Conservation (phyloP, 116 monocot genomes). For the Zostera marina region DNA sequence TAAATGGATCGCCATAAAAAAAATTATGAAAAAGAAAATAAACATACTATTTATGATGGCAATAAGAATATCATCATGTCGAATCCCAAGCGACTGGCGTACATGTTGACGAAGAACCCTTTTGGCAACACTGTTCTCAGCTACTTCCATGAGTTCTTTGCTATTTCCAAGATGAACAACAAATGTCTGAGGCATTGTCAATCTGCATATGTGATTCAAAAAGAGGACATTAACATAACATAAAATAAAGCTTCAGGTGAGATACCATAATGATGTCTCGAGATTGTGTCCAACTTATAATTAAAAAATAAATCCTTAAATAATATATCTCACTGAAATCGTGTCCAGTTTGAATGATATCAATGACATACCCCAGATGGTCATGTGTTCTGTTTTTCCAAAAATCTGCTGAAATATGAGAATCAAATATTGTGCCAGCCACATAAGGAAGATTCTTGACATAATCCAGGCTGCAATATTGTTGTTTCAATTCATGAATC, state of each 20-base stretch:
- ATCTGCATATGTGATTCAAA: constrained; percentile 24
- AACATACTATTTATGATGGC: constrained; percentile 83
- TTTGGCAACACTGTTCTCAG: constrained; percentile 69
- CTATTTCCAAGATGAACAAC: constrained; percentile 98
- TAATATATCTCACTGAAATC: too few species aligned
- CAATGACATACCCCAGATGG: constrained; percentile 42
- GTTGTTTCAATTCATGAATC: constrained; percentile 99
- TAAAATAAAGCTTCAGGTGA: too few species aligned
- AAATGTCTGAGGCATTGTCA: constrained; percentile 83
- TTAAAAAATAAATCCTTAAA: too few species aligned
- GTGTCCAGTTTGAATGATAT: background rate
- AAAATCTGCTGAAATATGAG: constrained; percentile 66
- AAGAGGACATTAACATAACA: constrained; percentile 1
- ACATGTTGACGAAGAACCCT: constrained; percentile 74
- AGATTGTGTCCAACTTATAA: too few species aligned
- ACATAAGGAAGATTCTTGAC: constrained; percentile 91
- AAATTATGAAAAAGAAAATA: background rate
- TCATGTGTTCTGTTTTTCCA: constrained; percentile 85
- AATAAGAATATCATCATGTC: constrained; percentile 70
- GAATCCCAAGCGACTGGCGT: constrained; percentile 65
- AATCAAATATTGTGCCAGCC: constrained; percentile 93
- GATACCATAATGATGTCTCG: too few species aligned
- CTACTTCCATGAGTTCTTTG: constrained; percentile 86
- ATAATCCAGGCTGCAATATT: constrained; percentile 90
- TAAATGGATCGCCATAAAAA: background rate